A percentile compares a stretch with the other conserved stretches of the same genome.
phyloP scores from a whole-genome alignment of 345 rosid species.

The Draba incana region DNA sequence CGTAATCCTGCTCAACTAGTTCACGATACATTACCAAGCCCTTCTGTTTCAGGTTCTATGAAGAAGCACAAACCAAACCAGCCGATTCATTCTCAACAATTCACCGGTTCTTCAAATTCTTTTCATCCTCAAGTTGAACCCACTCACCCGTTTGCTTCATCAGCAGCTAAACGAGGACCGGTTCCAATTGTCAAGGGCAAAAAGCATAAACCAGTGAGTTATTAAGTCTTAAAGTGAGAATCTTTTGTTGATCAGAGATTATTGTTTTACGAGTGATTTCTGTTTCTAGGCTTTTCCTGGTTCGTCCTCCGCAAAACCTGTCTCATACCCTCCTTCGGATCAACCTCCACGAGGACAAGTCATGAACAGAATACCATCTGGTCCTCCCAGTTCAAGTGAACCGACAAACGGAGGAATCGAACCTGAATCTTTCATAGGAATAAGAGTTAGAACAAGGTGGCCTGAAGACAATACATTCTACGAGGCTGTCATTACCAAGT shows the following conservation, averaged over 20 bases:
- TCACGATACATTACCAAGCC: constrained; percentile 74
- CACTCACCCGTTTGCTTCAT: constrained; percentile 63
- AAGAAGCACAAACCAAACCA: constrained; percentile 72
- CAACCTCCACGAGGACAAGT: constrained; percentile 63
- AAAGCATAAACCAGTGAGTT: constrained; percentile 78
- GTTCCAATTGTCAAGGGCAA: constrained; percentile 61
- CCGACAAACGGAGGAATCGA: constrained; percentile 56
- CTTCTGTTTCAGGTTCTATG: constrained; percentile 73
- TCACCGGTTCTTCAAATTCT: constrained; percentile 59
- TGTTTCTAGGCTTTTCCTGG: constrained; percentile 60
- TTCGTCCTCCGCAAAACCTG: constrained; percentile 63
- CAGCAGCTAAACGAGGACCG: constrained; percentile 63
- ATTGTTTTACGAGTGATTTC: constrained; percentile 4
- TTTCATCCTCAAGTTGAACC: constrained; percentile 64
- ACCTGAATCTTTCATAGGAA: constrained; percentile 61
- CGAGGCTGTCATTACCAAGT: constrained; percentile 81
- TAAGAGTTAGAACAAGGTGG: constrained; percentile 82
- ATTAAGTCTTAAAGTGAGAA: constrained; percentile 3
- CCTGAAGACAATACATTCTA: constrained; percentile 94
- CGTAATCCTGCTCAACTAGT: constrained; percentile 53
- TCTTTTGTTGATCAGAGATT: not conserved
- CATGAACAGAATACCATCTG: constrained; percentile 58
- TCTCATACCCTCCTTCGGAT: constrained; percentile 56
- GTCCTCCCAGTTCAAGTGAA: constrained; percentile 50
- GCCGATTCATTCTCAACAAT: constrained; percentile 64